phyloP scores from a whole-genome alignment of 495 filamentous ascomycete genomes.

The Thermochaetoides thermophila region DNA sequence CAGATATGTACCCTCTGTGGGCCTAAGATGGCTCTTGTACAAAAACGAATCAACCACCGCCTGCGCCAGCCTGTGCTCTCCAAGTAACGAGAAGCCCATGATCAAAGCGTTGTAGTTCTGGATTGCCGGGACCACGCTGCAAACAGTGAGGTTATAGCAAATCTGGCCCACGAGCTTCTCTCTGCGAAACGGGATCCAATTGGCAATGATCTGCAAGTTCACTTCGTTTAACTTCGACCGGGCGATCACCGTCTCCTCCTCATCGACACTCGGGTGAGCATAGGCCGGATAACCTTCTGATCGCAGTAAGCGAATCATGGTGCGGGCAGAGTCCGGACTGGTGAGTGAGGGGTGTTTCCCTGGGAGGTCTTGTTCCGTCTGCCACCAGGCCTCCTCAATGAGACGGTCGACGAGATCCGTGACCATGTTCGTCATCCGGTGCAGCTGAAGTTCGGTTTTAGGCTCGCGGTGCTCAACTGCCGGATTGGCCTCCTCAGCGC shows the following conservation, averaged over 20 bases:
- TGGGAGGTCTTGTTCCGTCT: conserved; percentile 5
- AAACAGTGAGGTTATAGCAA: conserved; percentile 51
- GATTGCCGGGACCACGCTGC: conserved; percentile 39
- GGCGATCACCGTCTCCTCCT: conserved; percentile 1
- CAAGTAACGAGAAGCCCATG: conserved; percentile 36
- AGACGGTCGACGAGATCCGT: conserved; percentile 15
- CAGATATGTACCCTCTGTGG: conserved; percentile 38
- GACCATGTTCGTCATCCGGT: conserved; percentile 5
- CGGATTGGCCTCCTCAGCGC: conserved; percentile 3
- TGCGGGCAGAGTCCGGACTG: conserved; percentile 18
- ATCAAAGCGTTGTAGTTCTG: conserved; percentile 56
- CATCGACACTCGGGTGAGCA: conserved; percentile 11
- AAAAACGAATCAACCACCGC: conserved; percentile 39
- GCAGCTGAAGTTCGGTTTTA: conserved; percentile 3
- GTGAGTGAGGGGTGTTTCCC: neutral
- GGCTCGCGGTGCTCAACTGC: conserved; percentile 5
- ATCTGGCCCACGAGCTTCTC: conserved; percentile 37
- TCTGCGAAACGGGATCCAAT: conserved; percentile 8
- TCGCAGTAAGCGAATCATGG: conserved; percentile 15
- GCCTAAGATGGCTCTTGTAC: conserved; percentile 29
- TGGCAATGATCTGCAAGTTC: conserved; percentile 20
- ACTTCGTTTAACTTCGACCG: conserved; percentile 19
- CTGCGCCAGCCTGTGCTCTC: conserved; percentile 35
- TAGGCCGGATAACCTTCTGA: conserved; percentile 25
- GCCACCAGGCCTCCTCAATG: conserved; percentile 9